Conservation (phyloP, 2,329 filamentous ascomycete genomes). For the Onygenales sp. region DNA sequence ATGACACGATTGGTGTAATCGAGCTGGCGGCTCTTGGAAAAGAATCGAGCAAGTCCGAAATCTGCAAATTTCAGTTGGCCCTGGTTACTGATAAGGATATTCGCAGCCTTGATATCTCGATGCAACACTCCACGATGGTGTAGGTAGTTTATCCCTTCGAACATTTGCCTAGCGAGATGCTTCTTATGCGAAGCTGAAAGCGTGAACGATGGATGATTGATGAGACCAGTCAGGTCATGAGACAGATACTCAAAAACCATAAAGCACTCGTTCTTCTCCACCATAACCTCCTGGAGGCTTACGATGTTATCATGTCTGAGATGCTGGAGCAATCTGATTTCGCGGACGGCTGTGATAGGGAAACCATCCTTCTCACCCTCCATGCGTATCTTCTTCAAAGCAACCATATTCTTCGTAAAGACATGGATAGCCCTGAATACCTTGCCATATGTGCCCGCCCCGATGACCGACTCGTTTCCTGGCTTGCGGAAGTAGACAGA, state of each 20-base stretch:
- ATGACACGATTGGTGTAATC: slow-evolving; percentile 99
- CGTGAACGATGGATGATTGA: slow-evolving; percentile 89
- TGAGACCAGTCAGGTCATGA: slow-evolving; percentile 85
- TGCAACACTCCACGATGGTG: slow-evolving; percentile 90
- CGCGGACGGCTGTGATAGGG: slow-evolving; percentile 88
- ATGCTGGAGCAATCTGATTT: slow-evolving; percentile 94
- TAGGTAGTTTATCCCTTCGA: slow-evolving; percentile 87
- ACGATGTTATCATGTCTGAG: slow-evolving; percentile 83
- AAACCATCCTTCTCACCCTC: slow-evolving; percentile 99
- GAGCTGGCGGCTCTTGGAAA: slow-evolving; percentile 79
- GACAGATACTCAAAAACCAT: slow-evolving; percentile 99
- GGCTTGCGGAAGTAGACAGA: slow-evolving; percentile 93
- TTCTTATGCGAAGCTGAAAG: slow-evolving; percentile 83
- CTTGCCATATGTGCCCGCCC: slow-evolving; percentile 90
- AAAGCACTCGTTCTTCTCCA: slow-evolving; percentile 96
- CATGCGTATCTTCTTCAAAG: slow-evolving; percentile 98
- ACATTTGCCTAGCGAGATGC: slow-evolving; percentile 83
- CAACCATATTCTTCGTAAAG: slow-evolving; percentile 68
- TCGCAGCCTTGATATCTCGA: slow-evolving; percentile 96
- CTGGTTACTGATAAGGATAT: slow-evolving; percentile 85
- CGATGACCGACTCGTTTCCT: slow-evolving; percentile 94
- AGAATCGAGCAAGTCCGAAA: slow-evolving; percentile 93
- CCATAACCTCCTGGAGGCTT: slow-evolving; percentile 92
- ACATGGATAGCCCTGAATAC: slow-evolving; percentile 85
- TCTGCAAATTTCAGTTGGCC: slow-evolving; percentile 89